A percentile compares a stretch with the other conserved stretches of the same genome.
Evolutionary conservation across 805 yeast genomes (phyloP).

Genomic region (Cephaloascus fragrans): DNA sequence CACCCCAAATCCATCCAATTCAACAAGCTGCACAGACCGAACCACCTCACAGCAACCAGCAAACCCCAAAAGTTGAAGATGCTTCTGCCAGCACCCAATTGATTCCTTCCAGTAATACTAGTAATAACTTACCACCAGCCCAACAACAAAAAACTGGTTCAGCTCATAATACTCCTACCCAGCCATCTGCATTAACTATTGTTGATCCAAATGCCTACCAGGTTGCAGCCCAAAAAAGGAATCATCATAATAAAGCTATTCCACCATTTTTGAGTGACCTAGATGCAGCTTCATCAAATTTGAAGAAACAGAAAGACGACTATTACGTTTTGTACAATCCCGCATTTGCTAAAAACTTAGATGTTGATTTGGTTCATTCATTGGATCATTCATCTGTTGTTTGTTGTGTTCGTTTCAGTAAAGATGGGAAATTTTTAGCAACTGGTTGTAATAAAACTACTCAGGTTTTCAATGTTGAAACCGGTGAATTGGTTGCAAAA

Average conservation of each 20-base stretch:
- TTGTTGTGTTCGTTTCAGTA: slow-evolving; percentile 90
- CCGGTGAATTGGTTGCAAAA: slow-evolving; percentile 83
- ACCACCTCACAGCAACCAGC: slow-evolving; percentile 6
- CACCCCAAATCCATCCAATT: slow-evolving; percentile 6
- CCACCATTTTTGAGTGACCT: slow-evolving; percentile 76
- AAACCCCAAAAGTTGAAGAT: slow-evolving; percentile 5
- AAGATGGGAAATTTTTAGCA: slow-evolving; percentile 86
- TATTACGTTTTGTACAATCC: slow-evolving; percentile 89
- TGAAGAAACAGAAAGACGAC: slow-evolving; percentile 75
- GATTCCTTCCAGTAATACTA: slow-evolving; percentile 3
- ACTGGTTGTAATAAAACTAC: slow-evolving; percentile 96
- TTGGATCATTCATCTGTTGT: slow-evolving; percentile 91
- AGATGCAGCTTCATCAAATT: slow-evolving; percentile 72
- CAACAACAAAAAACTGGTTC: background rate
- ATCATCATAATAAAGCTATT: slow-evolving; percentile 59
- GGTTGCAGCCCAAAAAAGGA: slow-evolving; percentile 29
- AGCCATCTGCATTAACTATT: slow-evolving; percentile 3
- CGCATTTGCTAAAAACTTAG: slow-evolving; percentile 54
- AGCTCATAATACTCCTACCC: slow-evolving; percentile 2
- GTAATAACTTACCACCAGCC: background rate
- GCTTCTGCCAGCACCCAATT: slow-evolving; percentile 4
- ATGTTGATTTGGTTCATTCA: slow-evolving; percentile 82
- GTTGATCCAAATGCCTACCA: slow-evolving; percentile 2
- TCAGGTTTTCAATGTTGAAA: slow-evolving; percentile 85
- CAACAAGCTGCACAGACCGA: slow-evolving; percentile 9